phyloP scores from a whole-genome alignment of 352 stramenopile species.

The Sclerospora graminicola region DNA sequence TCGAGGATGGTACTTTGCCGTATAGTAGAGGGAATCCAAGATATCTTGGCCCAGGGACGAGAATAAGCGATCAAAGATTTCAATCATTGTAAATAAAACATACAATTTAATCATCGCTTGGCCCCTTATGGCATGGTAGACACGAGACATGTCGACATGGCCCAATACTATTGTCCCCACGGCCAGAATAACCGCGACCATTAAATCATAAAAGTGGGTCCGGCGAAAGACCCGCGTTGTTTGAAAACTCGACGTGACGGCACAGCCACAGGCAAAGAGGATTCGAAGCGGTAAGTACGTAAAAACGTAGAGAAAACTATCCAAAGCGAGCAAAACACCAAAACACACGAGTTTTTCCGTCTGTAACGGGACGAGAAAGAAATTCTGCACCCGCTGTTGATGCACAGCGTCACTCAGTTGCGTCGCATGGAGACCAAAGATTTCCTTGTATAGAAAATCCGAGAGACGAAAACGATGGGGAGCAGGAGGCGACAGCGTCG shows the following conservation, averaged over 20 bases:
- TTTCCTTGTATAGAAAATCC: conserved; percentile 81
- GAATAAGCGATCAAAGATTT: conserved; percentile 97
- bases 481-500: conserved; percentile 12
- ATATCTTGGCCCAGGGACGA: conserved; percentile 95
- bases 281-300: conserved; percentile 93
- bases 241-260: conserved; percentile 66
- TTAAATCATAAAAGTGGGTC: conserved; percentile 88
- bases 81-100: conserved; percentile 96
- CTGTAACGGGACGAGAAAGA: conserved; percentile 62
- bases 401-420: conserved; percentile 63
- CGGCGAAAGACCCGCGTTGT: conserved; percentile 65
- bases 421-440: conserved; percentile 77
- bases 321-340: conserved; percentile 90
- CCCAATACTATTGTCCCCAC: conserved; percentile 67
- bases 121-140: conserved; percentile 98
- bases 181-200: conserved; percentile 80
- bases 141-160: conserved; percentile 91
- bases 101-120: conserved; percentile 99
- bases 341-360: conserved; percentile 88
- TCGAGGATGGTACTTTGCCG: conserved; percentile 65
- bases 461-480: conserved; percentile 49
- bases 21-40: conserved; percentile 92
- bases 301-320: conserved; percentile 96
- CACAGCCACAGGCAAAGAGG: conserved; percentile 65
- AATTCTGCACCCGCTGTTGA: conserved; percentile 76